Evolutionary conservation across 169 alveolate genomes (phyloP).

Genomic region (Cryptosporidium viatorum): DNA sequence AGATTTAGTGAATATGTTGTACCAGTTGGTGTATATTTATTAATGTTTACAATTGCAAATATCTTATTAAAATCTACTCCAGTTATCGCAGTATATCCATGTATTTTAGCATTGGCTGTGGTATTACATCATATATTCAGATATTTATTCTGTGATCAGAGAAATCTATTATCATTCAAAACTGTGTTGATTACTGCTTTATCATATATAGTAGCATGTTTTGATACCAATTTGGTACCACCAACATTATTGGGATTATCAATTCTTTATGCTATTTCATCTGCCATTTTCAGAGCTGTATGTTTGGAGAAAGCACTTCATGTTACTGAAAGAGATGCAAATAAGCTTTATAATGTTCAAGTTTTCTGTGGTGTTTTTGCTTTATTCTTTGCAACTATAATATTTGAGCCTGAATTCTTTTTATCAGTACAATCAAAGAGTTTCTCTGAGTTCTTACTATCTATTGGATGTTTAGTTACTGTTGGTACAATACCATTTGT

Average conservation of each 20-base stretch:
- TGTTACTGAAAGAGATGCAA: slow-evolving; percentile 91
- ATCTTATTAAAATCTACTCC: slow-evolving; percentile 89
- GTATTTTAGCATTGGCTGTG: slow-evolving; percentile 92
- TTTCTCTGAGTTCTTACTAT: slow-evolving; percentile 35
- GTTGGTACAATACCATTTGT: slow-evolving; percentile 92
- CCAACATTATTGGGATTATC: slow-evolving; percentile 90
- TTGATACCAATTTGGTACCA: slow-evolving; percentile 90
- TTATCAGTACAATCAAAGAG: slow-evolving; percentile 60
- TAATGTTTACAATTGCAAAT: slow-evolving; percentile 91
- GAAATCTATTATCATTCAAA: slow-evolving; percentile 91
- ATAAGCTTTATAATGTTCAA: slow-evolving; percentile 92
- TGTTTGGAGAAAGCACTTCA: slow-evolving; percentile 91
- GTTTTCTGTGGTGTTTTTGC: slow-evolving; percentile 89
- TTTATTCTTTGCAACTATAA: slow-evolving; percentile 86
- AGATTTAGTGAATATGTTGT: slow-evolving; percentile 80
- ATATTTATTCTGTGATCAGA: slow-evolving; percentile 93
- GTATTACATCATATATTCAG: slow-evolving; percentile 93
- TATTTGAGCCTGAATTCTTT: slow-evolving; percentile 70
- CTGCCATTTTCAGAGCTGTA: slow-evolving; percentile 93
- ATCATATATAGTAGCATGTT: slow-evolving; percentile 89
- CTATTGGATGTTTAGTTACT: slow-evolving; percentile 90
- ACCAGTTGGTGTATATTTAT: slow-evolving; percentile 89
- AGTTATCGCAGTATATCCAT: slow-evolving; percentile 91
- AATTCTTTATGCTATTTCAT: slow-evolving; percentile 86
- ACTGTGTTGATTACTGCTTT: slow-evolving; percentile 86